Percentiles rank a stretch among this genome's conserved stretches.
Evolutionary conservation across 2,329 filamentous ascomycete genomes (phyloP).

Genomic region (Orbilia ellipsospora): DNA sequence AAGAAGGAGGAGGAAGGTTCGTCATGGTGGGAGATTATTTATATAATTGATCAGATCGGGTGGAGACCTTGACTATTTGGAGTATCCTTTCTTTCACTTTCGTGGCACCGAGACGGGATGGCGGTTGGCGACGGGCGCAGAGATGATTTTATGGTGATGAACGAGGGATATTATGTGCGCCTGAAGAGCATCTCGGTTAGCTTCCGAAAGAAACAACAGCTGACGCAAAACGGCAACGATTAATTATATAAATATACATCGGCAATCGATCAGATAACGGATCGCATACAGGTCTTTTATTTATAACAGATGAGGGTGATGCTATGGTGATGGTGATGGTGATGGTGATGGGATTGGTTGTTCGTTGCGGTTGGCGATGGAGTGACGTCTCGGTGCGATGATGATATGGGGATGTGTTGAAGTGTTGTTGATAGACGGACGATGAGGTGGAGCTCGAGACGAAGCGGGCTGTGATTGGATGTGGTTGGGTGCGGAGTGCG

Average conservation of each 20-base stretch:
- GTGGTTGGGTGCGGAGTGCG: background rate
- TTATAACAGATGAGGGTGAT: background rate
- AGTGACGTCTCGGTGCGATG: background rate
- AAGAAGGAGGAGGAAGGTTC: conserved; percentile 40
- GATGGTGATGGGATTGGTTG: conserved; percentile 6
- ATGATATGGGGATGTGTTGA: background rate
- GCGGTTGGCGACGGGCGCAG: background rate
- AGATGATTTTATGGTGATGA: background rate
- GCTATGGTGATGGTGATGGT: background rate
- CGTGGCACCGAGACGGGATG: no score
- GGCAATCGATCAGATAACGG: no score
- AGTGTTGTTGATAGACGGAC: conserved; percentile 15
- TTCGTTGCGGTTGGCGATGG: conserved; percentile 10
- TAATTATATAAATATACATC: background rate
- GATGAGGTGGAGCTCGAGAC: conserved; percentile 41
- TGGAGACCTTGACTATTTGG: no score
- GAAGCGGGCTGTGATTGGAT: conserved; percentile 23
- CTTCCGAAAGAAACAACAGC: no score
- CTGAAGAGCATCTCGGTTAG: no score
- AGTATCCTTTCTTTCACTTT: no score
- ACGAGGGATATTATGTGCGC: no score
- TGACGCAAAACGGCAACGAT: background rate
- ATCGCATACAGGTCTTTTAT: no score
- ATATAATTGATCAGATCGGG: no score
- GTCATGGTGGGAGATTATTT: conserved; percentile 34